Evolutionary conservation across 805 yeast genomes (phyloP), one percentile per base, ranked within the genome.

Genomic region (Tetrapisispora taiwanensis): DNA sequence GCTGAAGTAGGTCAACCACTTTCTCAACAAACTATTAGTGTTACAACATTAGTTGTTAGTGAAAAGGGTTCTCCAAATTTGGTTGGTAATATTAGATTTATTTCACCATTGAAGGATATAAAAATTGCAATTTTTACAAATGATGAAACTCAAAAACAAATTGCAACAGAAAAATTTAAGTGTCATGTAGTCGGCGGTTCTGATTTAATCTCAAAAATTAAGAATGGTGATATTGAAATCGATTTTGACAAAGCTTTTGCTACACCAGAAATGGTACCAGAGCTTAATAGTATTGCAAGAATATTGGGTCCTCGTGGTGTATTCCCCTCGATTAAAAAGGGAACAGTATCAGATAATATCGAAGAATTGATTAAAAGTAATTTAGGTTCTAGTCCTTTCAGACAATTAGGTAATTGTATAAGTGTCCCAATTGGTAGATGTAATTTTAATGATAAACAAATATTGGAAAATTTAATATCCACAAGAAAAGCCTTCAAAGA

Each of bases 1-100:
- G 78, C 88, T 5, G 96, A 88, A 63, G 94, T 88, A 5, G 97
- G 98, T 5, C 78, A 84, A 57, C 78, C 90, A 2, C 68, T 73
- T 4, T 66, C 73, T n/a, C 78, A 79, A 53, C 79, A 90, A 19
- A 81, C 89, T 20, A 70, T 90, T 34, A 70, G 84, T 15, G 63
- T 84, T 44, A 76, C 81, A 43, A 73, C 85, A 15, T 68, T 76
- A 15, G 70, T 88, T 27, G 73, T 81, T 10, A 77, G 81, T 18
- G 90, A 82, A 47, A 79, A 76, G 58, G 95, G 96, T 52, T 79
- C 84, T 19, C 78, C 80, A 30, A 84, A 86, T 22, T 64, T 89
- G 43, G 68, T 70, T 27, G 97, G 97, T 13, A 71, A 78, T 4
- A 75, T 88, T 19, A 65, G 73, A 40, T 77, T 87, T 45, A 92